These are phyloP conservation scores for Elsinoe fawcettii DNA, from an alignment of 2,329 filamentous ascomycete species.

Conservation along the genomic window DNA sequence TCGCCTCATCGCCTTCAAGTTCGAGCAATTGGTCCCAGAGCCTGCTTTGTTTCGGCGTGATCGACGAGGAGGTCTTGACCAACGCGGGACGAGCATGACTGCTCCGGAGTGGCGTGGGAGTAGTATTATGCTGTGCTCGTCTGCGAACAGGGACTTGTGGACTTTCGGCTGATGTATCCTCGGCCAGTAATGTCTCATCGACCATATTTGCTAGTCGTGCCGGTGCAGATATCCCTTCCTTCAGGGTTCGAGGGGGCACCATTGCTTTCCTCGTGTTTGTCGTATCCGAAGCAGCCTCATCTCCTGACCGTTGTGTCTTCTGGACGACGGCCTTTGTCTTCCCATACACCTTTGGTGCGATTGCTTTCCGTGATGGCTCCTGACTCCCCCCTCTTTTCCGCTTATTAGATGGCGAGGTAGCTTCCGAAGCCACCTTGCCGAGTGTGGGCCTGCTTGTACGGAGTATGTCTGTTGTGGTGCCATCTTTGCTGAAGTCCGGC, in stretches of 20 bases:
- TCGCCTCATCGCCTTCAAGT: constrained; percentile 17
- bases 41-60: constrained; percentile 28
- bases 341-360: not conserved
- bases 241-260: constrained; percentile 14
- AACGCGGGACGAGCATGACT: not conserved
- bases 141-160: constrained; percentile 19
- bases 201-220: constrained; percentile 27
- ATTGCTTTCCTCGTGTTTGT: not conserved
- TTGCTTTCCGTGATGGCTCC: not conserved
- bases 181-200: constrained; percentile 17
- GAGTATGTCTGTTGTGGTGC: not conserved
- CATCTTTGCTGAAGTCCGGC: not conserved
- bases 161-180: constrained; percentile 16
- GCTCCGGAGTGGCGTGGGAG: not conserved
- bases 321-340: not conserved
- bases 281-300: too few species aligned
- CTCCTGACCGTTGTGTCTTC: not conserved
- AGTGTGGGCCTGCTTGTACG: not conserved
- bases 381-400: not conserved
- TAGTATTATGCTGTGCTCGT: not conserved
- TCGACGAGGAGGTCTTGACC: constrained; percentile 5
- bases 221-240: constrained; percentile 26
- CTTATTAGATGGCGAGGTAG: constrained; percentile 2
- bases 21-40: constrained; percentile 27
- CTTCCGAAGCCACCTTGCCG: not conserved